Conservation (phyloP, 2,329 filamentous ascomycete genomes). For the Parascedosporium putredinis region DNA sequence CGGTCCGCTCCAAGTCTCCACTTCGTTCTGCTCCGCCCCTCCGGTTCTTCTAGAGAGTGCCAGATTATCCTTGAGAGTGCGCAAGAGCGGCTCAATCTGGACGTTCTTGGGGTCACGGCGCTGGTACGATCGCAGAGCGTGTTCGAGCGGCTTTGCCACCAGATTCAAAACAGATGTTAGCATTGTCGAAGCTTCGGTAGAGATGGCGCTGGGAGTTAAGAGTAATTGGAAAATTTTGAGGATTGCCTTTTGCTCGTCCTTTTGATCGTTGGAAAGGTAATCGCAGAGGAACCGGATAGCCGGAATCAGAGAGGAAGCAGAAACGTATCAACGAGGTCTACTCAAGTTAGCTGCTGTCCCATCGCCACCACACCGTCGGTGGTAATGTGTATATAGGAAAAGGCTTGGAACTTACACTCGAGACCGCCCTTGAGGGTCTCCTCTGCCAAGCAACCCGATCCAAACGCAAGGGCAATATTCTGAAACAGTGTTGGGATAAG, state of each 20-base stretch:
- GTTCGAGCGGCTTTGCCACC: slow-evolving; percentile 57
- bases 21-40: slow-evolving; percentile 52
- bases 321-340: slow-evolving; percentile 69
- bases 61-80: slow-evolving; percentile 51
- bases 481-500: slow-evolving; percentile 68
- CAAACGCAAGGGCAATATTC: slow-evolving; percentile 61
- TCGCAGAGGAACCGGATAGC: slow-evolving; percentile 62
- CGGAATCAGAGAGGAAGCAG: slow-evolving; percentile 68
- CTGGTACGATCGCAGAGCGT: slow-evolving; percentile 56
- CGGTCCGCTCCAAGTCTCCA: slow-evolving; percentile 55
- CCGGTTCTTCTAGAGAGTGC: slow-evolving; percentile 50
- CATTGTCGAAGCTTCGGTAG: slow-evolving; percentile 61
- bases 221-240: slow-evolving; percentile 65
- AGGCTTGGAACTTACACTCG: slow-evolving; percentile 57
- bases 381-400: too few species aligned
- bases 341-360: background rate
- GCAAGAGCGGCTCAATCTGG: slow-evolving; percentile 59
- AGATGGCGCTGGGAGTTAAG: slow-evolving; percentile 58
- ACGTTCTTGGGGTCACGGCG: slow-evolving; percentile 55
- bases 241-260: slow-evolving; percentile 54
- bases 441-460: slow-evolving; percentile 53
- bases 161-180: slow-evolving; percentile 62
- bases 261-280: slow-evolving; percentile 56
- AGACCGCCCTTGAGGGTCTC: slow-evolving; percentile 64
- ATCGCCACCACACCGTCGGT: slow-evolving; percentile 1